Conservation (phyloP, 1,139 yeast genomes). For the Spencermartinsiella ligniputridi region DNA sequence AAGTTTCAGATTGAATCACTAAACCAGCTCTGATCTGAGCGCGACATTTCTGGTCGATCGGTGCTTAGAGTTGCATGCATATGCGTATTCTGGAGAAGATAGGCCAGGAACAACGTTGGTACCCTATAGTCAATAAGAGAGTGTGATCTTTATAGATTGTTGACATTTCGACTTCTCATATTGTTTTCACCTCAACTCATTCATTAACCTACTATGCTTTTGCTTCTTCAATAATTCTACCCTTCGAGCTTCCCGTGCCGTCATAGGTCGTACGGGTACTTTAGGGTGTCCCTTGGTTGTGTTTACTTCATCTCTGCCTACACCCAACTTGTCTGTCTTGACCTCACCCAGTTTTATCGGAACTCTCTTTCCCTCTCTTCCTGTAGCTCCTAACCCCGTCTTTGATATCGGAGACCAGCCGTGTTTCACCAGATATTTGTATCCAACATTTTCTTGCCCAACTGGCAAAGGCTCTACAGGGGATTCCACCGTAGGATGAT, state of each 20-base stretch:
- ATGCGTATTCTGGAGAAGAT: too few relatives aligned
- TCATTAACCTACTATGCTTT: constrained; percentile 14
- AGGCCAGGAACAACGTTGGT: too few relatives aligned
- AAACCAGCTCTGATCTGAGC: too few relatives aligned
- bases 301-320: constrained; percentile 16
- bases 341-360: constrained; percentile 16
- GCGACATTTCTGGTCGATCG: too few relatives aligned
- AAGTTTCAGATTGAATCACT: too few relatives aligned
- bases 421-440: constrained; percentile 19
- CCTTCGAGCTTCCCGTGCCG: constrained; percentile 12
- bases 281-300: not conserved
- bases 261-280: constrained; percentile 1
- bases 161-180: not conserved
- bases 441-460: constrained; percentile 16
- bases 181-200: constrained; percentile 13
- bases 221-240: constrained; percentile 11
- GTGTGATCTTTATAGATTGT: too few relatives aligned
- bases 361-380: constrained; percentile 24
- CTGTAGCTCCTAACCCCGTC: constrained; percentile 24
- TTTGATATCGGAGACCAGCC: constrained; percentile 25
- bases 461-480: constrained; percentile 14
- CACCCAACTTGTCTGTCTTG: constrained; percentile 19
- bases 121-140: too few relatives aligned
- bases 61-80: too few relatives aligned
- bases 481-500: constrained; percentile 11